Evolutionary conservation across 345 rosid species (phyloP).

Genomic region (Hibiscus mutabilis): DNA sequence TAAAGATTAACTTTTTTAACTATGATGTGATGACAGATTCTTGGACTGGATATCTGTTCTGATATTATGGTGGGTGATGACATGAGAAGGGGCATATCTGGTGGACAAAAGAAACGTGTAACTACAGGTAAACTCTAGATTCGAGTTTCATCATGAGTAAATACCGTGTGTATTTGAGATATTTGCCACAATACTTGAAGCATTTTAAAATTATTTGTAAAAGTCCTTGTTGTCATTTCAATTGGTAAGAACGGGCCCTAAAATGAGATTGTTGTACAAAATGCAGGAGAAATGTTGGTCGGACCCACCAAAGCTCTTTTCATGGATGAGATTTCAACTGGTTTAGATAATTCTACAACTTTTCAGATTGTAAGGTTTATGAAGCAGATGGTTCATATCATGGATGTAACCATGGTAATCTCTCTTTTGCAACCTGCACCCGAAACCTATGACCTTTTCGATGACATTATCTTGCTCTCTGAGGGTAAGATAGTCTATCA

Average conservation of each 20-base stretch:
- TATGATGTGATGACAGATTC: conserved; percentile 26
- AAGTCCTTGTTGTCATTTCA: conserved; percentile 5
- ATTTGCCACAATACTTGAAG: too few relatives aligned
- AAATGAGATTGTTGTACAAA: background rate
- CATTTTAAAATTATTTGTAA: background rate
- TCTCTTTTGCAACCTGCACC: conserved; percentile 68
- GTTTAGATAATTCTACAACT: conserved; percentile 62
- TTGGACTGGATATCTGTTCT: conserved; percentile 51
- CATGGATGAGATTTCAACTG: conserved; percentile 66
- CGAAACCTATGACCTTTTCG: conserved; percentile 51
- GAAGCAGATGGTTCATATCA: conserved; percentile 60
- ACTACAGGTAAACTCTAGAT: conserved; percentile 36
- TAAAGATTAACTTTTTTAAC: background rate
- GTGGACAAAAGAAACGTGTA: conserved; percentile 58
- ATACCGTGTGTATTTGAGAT: background rate
- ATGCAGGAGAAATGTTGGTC: conserved; percentile 63
- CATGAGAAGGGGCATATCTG: conserved; percentile 60
- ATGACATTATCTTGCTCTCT: conserved; percentile 49
- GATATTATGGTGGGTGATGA: conserved; percentile 58
- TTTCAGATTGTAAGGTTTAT: conserved; percentile 43
- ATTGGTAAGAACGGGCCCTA: background rate
- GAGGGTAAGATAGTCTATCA: conserved; percentile 58
- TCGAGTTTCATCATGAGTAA: background rate
- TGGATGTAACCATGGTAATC: conserved; percentile 48
- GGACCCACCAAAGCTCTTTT: conserved; percentile 59